Evolutionary conservation across 1,139 yeast genomes (phyloP).

Genomic region (Hemisphaericaspora lyxosophila): DNA sequence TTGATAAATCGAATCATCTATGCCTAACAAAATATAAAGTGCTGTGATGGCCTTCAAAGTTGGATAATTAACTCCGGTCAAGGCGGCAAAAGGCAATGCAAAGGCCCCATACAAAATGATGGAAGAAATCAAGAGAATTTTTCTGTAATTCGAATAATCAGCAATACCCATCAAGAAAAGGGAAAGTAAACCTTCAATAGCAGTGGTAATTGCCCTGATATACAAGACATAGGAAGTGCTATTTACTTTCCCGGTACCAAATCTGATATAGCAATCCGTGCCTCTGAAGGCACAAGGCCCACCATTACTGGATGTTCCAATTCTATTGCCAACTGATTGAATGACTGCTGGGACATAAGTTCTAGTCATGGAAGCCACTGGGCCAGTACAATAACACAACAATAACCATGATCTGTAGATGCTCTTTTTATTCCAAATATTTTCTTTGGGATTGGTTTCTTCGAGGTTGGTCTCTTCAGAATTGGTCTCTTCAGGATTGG

Average conservation of each 20-base stretch:
- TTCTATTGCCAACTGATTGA: constrained; percentile 36
- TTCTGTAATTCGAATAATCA: constrained; percentile 42
- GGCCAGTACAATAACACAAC: constrained; percentile 36
- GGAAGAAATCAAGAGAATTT: constrained; percentile 30
- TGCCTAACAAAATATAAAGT: constrained; percentile 31
- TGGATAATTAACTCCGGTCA: constrained; percentile 23
- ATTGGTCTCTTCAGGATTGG: background rate
- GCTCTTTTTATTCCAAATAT: constrained; percentile 18
- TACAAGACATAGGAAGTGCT: constrained; percentile 40
- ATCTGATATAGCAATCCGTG: constrained; percentile 38
- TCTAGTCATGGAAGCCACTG: constrained; percentile 41
- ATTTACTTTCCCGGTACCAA: constrained; percentile 39
- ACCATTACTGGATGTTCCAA: constrained; percentile 32
- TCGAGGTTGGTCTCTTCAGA: constrained; percentile 1
- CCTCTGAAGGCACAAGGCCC: constrained; percentile 28
- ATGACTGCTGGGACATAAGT: constrained; percentile 45
- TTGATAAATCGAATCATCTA: constrained; percentile 36
- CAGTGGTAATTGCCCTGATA: constrained; percentile 38
- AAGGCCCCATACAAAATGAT: constrained; percentile 34
- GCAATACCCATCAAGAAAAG: constrained; percentile 44
- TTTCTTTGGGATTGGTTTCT: background rate
- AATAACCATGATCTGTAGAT: constrained; percentile 32
- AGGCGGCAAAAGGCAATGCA: constrained; percentile 41
- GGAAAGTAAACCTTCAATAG: constrained; percentile 40
- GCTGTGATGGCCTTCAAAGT: constrained; percentile 23